Evolutionary conservation across 2,329 filamentous ascomycete species (phyloP).

Genomic region (Sphaerulina musiva): DNA sequence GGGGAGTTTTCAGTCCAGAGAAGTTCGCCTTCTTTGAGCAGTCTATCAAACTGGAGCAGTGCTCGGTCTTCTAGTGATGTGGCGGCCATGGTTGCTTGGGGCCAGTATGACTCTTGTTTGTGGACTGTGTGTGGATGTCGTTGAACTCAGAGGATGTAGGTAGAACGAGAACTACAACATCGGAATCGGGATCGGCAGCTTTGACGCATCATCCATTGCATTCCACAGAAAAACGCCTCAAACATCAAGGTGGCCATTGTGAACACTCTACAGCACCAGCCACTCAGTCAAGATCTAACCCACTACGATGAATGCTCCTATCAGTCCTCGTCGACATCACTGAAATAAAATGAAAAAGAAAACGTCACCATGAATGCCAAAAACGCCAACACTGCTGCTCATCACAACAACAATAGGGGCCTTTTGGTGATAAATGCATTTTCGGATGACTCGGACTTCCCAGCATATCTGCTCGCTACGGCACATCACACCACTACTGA

Average conservation of each 20-base stretch:
- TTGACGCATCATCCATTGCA: neutral
- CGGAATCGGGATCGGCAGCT: no score
- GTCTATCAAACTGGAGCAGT: conserved; percentile 12
- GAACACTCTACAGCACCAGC: conserved; percentile 14
- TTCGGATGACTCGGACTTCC: no score
- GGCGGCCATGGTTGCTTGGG: neutral
- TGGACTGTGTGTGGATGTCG: no score
- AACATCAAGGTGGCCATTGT: neutral
- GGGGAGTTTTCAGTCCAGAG: conserved; percentile 9
- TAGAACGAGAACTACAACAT: no score
- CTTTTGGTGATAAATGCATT: no score
- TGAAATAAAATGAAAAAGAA: no score
- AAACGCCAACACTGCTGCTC: conserved; percentile 11
- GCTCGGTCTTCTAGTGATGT: conserved; percentile 9
- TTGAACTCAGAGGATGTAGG: no score
- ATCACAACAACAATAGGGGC: no score
- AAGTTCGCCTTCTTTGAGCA: conserved; percentile 7
- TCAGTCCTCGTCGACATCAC: neutral
- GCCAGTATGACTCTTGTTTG: no score
- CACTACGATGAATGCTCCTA: conserved; percentile 32
- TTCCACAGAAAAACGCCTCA: neutral
- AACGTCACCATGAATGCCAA: conserved; percentile 25
- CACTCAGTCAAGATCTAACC: conserved; percentile 28
- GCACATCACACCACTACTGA: no score
- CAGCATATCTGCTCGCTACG: no score